Percentiles rank a stretch among this genome's conserved stretches.
These are phyloP conservation scores for Carex sylvatica DNA, from an alignment of 202 grass and related monocot species.

Conservation along the genomic window DNA sequence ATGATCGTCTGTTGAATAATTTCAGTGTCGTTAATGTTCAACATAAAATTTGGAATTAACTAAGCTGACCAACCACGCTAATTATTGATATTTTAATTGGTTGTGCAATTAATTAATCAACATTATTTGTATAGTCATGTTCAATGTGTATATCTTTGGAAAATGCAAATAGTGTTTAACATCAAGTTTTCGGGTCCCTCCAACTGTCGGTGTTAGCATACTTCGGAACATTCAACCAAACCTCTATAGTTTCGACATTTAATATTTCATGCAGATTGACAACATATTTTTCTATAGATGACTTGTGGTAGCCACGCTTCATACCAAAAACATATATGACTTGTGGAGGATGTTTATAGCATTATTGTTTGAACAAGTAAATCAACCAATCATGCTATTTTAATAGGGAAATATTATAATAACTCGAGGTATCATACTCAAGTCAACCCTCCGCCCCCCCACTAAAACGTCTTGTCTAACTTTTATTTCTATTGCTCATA, in stretches of 20 bases:
- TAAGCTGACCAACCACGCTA: too few species aligned
- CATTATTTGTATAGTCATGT: background rate
- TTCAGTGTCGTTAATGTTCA: too few species aligned
- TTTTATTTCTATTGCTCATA: too few species aligned
- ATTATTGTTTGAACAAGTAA: background rate
- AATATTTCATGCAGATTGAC: background rate
- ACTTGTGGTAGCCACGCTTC: slow-evolving; percentile 9
- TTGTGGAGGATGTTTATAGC: background rate
- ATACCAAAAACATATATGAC: background rate
- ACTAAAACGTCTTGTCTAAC: too few species aligned
- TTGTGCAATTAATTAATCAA: background rate
- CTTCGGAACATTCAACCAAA: slow-evolving; percentile 2
- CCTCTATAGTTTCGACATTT: background rate
- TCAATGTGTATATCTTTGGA: too few species aligned
- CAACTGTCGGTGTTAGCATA: background rate
- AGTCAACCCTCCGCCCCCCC: too few species aligned
- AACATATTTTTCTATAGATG: background rate
- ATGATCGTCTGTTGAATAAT: too few species aligned
- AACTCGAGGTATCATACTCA: too few species aligned
- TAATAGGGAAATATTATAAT: too few species aligned
- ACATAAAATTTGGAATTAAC: too few species aligned
- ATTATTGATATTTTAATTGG: too few species aligned
- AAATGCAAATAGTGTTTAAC: background rate
- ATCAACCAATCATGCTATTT: too few species aligned
- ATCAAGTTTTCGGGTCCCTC: background rate